Conservation (phyloP, 2,329 filamentous ascomycete species). For the Davidsoniella virescens region DNA sequence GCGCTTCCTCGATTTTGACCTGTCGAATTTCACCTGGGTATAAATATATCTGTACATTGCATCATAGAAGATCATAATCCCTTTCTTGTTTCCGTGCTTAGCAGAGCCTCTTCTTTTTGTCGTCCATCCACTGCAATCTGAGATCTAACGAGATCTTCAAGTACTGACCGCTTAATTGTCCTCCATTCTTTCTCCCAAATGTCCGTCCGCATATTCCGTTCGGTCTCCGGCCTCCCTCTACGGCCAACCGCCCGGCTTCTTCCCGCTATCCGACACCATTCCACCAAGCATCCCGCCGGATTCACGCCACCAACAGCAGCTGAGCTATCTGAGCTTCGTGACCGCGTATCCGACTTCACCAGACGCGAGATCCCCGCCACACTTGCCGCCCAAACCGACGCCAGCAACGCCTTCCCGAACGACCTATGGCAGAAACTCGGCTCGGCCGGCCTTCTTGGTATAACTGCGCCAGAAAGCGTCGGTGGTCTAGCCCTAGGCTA, state of each 20-base stretch:
- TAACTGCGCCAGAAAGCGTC: conserved; percentile 84
- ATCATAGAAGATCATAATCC: too few species aligned
- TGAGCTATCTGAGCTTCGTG: conserved; percentile 66
- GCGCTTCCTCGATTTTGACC: too few species aligned
- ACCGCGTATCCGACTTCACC: conserved; percentile 76
- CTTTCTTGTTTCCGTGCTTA: too few species aligned
- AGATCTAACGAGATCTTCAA: background rate
- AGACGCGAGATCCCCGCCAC: conserved; percentile 75
- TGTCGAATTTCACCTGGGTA: too few species aligned
- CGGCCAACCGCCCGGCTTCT: conserved; percentile 15
- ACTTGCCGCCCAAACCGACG: conserved; percentile 68
- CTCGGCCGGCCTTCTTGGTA: conserved; percentile 77
- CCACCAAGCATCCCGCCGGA: conserved; percentile 43
- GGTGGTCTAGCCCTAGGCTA: conserved; percentile 87
- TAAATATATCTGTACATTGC: too few species aligned
- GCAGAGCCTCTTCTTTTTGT: background rate
- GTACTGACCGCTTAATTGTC: background rate
- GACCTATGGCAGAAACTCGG: conserved; percentile 92
- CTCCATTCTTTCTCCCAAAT: background rate
- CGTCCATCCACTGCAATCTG: background rate
- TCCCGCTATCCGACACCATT: conserved; percentile 27
- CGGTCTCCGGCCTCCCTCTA: background rate
- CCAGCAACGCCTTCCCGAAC: conserved; percentile 70
- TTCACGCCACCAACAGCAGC: conserved; percentile 53
- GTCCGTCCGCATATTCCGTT: conserved; percentile 12